Evolutionary conservation across 2,329 filamentous ascomycete species (phyloP).

Genomic region (Colletotrichum brevisporum): DNA sequence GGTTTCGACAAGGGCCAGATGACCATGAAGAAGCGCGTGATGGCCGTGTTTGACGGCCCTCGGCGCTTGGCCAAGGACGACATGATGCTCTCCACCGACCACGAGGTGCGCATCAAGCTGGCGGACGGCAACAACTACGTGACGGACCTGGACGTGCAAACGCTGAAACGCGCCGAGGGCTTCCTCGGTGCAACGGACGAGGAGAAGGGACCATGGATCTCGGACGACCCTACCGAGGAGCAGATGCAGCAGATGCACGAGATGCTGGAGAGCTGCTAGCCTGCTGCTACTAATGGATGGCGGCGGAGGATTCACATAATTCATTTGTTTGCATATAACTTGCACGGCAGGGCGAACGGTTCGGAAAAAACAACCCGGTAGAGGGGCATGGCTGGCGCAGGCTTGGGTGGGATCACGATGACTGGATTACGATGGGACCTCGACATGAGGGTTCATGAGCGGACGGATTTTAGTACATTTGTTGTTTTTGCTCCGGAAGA

Average conservation of each 20-base stretch:
- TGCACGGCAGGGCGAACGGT: constrained; percentile 14
- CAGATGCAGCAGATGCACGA: constrained; percentile 73
- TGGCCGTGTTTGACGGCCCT: constrained; percentile 91
- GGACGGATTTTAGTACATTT: constrained; percentile 1
- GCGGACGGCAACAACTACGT: constrained; percentile 84
- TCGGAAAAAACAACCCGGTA: not conserved
- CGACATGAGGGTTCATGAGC: constrained; percentile 24
- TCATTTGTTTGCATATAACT: not conserved
- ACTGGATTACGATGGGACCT: constrained; percentile 20
- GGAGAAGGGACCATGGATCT: constrained; percentile 89
- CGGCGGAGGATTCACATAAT: not conserved
- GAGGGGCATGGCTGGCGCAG: constrained; percentile 27
- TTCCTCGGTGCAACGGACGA: constrained; percentile 85
- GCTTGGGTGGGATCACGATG: constrained; percentile 14
- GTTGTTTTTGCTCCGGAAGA: constrained; percentile 17
- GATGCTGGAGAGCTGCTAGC: constrained; percentile 52
- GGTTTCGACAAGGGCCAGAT: constrained; percentile 93
- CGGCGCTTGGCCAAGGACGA: constrained; percentile 96
- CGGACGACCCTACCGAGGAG: constrained; percentile 76
- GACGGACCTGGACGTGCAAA: constrained; percentile 94
- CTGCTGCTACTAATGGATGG: constrained; percentile 40
- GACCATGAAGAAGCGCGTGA: constrained; percentile 97
- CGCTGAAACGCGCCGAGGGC: constrained; percentile 87
- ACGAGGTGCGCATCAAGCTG: constrained; percentile 90
- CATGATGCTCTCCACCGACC: constrained; percentile 97